Evolutionary conservation across 495 filamentous ascomycete species (phyloP).

Genomic region (Acidiella bohemica): DNA sequence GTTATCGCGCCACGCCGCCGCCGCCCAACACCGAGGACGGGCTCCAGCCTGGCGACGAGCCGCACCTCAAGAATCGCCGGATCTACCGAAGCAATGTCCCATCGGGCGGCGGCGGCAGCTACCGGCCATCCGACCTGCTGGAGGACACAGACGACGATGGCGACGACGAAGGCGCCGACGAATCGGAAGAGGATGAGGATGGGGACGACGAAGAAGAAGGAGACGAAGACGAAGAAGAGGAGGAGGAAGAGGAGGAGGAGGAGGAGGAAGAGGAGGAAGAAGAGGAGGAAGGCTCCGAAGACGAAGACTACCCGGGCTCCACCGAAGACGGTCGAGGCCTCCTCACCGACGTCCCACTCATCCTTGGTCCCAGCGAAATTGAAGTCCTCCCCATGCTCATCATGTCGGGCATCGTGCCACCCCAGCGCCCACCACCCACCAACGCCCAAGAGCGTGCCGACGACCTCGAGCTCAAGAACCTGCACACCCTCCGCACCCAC

Average conservation of each 20-base stretch:
- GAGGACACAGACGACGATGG: too few species aligned
- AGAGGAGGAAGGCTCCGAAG: constrained; percentile 62
- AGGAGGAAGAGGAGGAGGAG: constrained; percentile 52
- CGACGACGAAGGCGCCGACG: not conserved
- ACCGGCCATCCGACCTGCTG: too few species aligned
- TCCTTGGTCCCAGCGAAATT: constrained; percentile 83
- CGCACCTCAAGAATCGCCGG: not conserved
- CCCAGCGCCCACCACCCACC: constrained; percentile 17
- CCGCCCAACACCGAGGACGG: not conserved
- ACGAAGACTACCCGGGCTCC: constrained; percentile 71
- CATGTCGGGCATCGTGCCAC: constrained; percentile 59
- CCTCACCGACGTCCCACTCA: constrained; percentile 84
- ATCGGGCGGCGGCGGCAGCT: not conserved
- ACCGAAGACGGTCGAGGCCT: constrained; percentile 62
- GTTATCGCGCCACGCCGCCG: constrained; percentile 10
- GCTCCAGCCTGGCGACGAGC: not conserved
- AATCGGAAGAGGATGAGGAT: not conserved
- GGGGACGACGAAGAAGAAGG: constrained; percentile 25
- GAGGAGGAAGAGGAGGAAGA: constrained; percentile 44
- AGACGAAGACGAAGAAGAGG: constrained; percentile 46
- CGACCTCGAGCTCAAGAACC: constrained; percentile 42
- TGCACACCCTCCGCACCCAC: constrained; percentile 75
- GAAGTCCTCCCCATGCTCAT: constrained; percentile 91
- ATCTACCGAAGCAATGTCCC: too few species aligned
- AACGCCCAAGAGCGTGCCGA: constrained; percentile 13